Evolutionary conservation across 305 asterid species (phyloP).

Genomic region (Solanum hybrid): DNA sequence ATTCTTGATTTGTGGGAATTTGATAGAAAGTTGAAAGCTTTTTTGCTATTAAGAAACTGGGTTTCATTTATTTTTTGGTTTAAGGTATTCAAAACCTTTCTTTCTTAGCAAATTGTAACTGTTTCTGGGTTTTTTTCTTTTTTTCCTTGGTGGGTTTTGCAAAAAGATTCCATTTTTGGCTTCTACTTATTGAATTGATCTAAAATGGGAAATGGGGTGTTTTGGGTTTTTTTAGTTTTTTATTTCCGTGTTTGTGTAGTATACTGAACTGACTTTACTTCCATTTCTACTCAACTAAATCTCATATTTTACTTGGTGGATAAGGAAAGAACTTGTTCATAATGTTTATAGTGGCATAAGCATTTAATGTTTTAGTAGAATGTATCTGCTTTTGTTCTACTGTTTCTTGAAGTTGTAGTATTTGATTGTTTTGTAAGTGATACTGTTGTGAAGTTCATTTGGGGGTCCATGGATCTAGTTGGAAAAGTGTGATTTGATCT

Average conservation of each 20-base stretch:
- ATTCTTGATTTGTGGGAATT: slow-evolving; percentile 16
- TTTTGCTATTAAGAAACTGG: slow-evolving; percentile 2
- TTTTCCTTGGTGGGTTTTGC: slow-evolving; percentile 14
- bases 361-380: neutral
- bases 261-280: slow-evolving; percentile 6
- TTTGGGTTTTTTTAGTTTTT: slow-evolving; percentile 1
- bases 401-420: neutral
- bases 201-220: slow-evolving; percentile 6
- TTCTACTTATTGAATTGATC: slow-evolving; percentile 15
- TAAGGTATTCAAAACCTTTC: neutral
- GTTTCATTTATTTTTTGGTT: neutral
- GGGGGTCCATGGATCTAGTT: neutral
- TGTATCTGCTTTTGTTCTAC: neutral
- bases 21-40: slow-evolving; percentile 20
- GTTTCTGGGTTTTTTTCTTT: neutral
- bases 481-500: neutral
- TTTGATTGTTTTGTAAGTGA: neutral
- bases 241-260: slow-evolving; percentile 4
- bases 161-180: slow-evolving; percentile 4
- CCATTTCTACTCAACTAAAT: slow-evolving; percentile 11
- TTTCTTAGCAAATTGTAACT: slow-evolving; percentile 2
- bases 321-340: slow-evolving; percentile 14
- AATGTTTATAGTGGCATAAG: neutral
- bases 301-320: slow-evolving; percentile 12
- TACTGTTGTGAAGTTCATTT: neutral